Percentiles rank a stretch among this genome's conserved stretches.
phyloP scores from a whole-genome alignment of 495 filamentous ascomycete species.

The Xylaria palmicola region DNA sequence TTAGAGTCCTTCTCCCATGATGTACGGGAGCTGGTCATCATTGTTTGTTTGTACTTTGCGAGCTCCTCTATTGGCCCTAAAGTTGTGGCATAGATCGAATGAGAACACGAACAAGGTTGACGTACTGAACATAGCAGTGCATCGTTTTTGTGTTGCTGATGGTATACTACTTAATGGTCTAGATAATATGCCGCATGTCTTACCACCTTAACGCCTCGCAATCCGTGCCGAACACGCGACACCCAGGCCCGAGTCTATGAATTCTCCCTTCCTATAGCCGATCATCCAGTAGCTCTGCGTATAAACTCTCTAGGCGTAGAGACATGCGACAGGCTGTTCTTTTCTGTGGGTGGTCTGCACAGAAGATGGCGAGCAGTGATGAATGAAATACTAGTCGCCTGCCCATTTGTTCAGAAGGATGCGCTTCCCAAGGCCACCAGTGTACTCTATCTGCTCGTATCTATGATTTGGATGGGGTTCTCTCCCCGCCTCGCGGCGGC shows the following conservation, averaged over 20 bases:
- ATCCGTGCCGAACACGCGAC: too few relatives aligned
- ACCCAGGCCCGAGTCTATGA: not conserved
- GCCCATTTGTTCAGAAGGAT: too few relatives aligned
- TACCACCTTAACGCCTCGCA: constrained; percentile 9
- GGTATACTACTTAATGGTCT: constrained; percentile 4
- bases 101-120: constrained; percentile 7
- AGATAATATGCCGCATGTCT: constrained; percentile 5
- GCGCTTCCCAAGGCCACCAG: too few relatives aligned
- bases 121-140: not conserved
- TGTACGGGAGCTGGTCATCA: constrained; percentile 25
- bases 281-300: not conserved
- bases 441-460: not conserved
- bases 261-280: not conserved
- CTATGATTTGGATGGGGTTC: not conserved
- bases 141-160: not conserved
- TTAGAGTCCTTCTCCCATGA: constrained; percentile 23
- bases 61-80: constrained; percentile 18
- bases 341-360: not conserved
- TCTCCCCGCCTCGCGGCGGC: not conserved
- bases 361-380: too few relatives aligned
- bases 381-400: too few relatives aligned
- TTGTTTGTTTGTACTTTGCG: constrained; percentile 21
- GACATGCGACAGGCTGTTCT: not conserved
- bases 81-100: constrained; percentile 28
- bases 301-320: not conserved